phyloP scores from a whole-genome alignment of 805 yeast species.

The Pichia exigua region DNA sequence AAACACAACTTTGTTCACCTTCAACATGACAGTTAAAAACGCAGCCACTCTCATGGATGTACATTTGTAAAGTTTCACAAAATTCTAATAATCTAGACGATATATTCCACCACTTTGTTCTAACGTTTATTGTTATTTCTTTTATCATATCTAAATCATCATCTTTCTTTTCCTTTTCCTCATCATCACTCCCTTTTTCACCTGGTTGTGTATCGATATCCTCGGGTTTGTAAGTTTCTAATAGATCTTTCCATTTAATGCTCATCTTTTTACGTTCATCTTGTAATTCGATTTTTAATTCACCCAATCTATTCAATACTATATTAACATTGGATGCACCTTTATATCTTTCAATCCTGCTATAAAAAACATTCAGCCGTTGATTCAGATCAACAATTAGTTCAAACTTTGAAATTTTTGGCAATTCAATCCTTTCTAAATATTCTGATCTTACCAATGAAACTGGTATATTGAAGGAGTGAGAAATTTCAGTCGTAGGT shows the following conservation, averaged over 20 bases:
- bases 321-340: constrained; percentile 44
- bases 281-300: constrained; percentile 42
- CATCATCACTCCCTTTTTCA: neutral
- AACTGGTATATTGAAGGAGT: constrained; percentile 66
- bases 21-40: constrained; percentile 62
- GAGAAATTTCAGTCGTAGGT: constrained; percentile 42
- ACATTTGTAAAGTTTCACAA: constrained; percentile 53
- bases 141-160: constrained; percentile 14
- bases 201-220: constrained; percentile 6
- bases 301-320: constrained; percentile 42
- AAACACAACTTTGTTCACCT: constrained; percentile 55
- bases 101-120: constrained; percentile 59
- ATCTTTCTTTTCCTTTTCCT: neutral
- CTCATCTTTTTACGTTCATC: constrained; percentile 50
- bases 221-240: constrained; percentile 17
- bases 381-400: constrained; percentile 45
- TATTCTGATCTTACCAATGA: constrained; percentile 48
- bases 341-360: constrained; percentile 59
- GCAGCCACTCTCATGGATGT: constrained; percentile 43
- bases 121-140: constrained; percentile 42
- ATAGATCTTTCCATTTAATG: constrained; percentile 48
- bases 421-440: constrained; percentile 52
- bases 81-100: constrained; percentile 54
- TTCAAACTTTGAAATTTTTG: constrained; percentile 48
- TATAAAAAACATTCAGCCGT: constrained; percentile 46